phyloP scores from a whole-genome alignment of 2,329 filamentous ascomycete species.

The Hypoxylon sp. region DNA sequence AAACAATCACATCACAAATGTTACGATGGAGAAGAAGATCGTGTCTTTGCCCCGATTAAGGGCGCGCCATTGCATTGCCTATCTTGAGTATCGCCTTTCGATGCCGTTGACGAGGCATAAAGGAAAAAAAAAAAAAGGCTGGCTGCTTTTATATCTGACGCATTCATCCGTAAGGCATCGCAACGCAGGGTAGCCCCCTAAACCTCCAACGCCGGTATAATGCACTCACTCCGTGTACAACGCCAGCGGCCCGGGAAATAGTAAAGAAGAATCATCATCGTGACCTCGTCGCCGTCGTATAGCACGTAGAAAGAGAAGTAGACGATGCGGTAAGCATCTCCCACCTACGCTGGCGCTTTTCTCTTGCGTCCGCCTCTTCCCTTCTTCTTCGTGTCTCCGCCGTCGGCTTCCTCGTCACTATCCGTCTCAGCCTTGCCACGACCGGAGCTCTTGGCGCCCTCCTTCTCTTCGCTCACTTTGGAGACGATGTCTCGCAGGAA shows the following conservation, averaged over 20 bases:
- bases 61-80: slow-evolving; percentile 7
- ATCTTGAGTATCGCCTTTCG: slow-evolving; percentile 1
- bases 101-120: slow-evolving; percentile 8
- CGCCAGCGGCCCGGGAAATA: slow-evolving; percentile 39
- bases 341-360: slow-evolving; percentile 51
- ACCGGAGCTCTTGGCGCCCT: slow-evolving; percentile 47
- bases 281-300: slow-evolving; percentile 38
- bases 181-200: slow-evolving; percentile 26
- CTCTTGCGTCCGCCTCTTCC: slow-evolving; percentile 58
- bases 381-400: slow-evolving; percentile 57
- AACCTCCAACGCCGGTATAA: slow-evolving; percentile 43
- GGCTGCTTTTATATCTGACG: background rate
- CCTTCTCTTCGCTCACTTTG: slow-evolving; percentile 71
- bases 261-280: slow-evolving; percentile 40
- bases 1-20: slow-evolving; percentile 4
- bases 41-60: background rate
- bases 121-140: slow-evolving; percentile 1
- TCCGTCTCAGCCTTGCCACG: slow-evolving; percentile 59
- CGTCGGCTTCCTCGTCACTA: slow-evolving; percentile 58
- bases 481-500: slow-evolving; percentile 90
- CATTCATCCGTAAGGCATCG: slow-evolving; percentile 20
- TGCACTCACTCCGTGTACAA: slow-evolving; percentile 38
- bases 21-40: background rate
- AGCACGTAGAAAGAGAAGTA: slow-evolving; percentile 29
- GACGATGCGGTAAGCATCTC: slow-evolving; percentile 21